These are phyloP conservation scores for Actinidia chinensis DNA, from an alignment of 179 eudicot species.

Conservation along the genomic window DNA sequence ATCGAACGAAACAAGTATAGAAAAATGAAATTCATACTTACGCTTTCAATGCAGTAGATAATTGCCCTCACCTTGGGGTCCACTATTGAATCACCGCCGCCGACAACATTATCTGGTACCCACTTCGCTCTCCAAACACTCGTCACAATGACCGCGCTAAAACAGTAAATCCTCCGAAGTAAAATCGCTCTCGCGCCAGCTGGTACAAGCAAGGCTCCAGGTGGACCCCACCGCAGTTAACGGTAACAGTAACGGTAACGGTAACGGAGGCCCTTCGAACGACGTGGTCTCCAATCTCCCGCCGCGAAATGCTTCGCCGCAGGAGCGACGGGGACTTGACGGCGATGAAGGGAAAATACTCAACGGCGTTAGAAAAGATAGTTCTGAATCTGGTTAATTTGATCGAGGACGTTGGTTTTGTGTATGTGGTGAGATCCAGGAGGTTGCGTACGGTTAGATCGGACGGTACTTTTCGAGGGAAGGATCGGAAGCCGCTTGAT, in stretches of 20 bases:
- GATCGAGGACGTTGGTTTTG: not conserved
- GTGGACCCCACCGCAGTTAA: conserved; percentile 18
- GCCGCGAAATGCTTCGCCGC: conserved; percentile 12
- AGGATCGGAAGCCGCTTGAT: conserved; percentile 17
- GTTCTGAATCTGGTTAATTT: conserved; percentile 34
- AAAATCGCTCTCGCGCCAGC: conserved; percentile 39
- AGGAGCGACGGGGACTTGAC: conserved; percentile 28
- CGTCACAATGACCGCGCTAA: conserved; percentile 15
- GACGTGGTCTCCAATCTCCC: not conserved
- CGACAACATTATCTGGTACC: not conserved
- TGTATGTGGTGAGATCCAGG: not conserved
- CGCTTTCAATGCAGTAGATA: not conserved
- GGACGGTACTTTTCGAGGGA: not conserved
- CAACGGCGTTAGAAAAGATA: conserved; percentile 25
- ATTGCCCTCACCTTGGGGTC: conserved; percentile 14
- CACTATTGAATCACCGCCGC: not conserved
- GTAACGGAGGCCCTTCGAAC: not conserved
- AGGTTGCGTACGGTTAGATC: not conserved
- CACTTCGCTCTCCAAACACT: not conserved
- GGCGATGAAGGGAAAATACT: conserved; percentile 21
- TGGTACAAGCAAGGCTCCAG: conserved; percentile 17
- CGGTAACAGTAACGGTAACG: conserved; percentile 33
- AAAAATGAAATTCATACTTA: not conserved
- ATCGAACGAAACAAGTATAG: not conserved
- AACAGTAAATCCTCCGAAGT: conserved; percentile 23